A percentile compares a stretch with the other conserved stretches of the same genome.
Evolutionary conservation across 2,329 filamentous ascomycete species (phyloP).

Genomic region (Aspergillaceae sp.): DNA sequence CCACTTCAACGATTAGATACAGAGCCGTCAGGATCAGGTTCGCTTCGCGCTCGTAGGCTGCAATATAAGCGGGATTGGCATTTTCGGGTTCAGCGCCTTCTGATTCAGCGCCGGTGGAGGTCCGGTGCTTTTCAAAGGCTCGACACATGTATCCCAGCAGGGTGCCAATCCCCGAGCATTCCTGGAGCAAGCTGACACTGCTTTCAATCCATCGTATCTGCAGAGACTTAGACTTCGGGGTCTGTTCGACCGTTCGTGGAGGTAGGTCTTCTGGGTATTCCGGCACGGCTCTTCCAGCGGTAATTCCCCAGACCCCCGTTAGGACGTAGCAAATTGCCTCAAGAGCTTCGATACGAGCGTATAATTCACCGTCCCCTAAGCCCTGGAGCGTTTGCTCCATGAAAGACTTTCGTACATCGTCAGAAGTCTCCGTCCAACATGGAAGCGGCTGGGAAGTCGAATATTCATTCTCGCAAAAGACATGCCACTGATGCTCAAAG

Average conservation of each 20-base stretch:
- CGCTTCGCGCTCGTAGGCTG: conserved; percentile 31
- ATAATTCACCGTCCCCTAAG: conserved; percentile 31
- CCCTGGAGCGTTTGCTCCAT: conserved; percentile 29
- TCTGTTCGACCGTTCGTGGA: conserved; percentile 32
- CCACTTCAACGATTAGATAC: conserved; percentile 36
- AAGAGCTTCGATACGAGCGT: conserved; percentile 37
- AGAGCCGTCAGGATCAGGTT: conserved; percentile 37
- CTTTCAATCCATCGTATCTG: conserved; percentile 41
- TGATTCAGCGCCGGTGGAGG: conserved; percentile 14
- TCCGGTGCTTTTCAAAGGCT: conserved; percentile 31
- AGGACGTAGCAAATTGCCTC: conserved; percentile 46
- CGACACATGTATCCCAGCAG: conserved; percentile 31
- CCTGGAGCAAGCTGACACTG: conserved; percentile 30
- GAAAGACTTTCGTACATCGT: conserved; percentile 41
- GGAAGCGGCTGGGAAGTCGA: conserved; percentile 29
- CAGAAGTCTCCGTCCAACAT: conserved; percentile 59
- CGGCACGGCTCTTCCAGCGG: conserved; percentile 42
- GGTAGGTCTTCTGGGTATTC: conserved; percentile 23
- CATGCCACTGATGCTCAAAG: conserved; percentile 69
- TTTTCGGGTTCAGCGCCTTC: conserved; percentile 24
- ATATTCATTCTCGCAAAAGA: conserved; percentile 36
- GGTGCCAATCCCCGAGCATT: conserved; percentile 26
- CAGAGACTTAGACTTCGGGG: conserved; percentile 39
- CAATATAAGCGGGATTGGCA: conserved; percentile 24
- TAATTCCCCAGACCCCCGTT: conserved; percentile 62